Evolutionary conservation across 2,329 filamentous ascomycete genomes (phyloP), one percentile per base, ranked within the genome.

Genomic region (Claviceps arundinis): DNA sequence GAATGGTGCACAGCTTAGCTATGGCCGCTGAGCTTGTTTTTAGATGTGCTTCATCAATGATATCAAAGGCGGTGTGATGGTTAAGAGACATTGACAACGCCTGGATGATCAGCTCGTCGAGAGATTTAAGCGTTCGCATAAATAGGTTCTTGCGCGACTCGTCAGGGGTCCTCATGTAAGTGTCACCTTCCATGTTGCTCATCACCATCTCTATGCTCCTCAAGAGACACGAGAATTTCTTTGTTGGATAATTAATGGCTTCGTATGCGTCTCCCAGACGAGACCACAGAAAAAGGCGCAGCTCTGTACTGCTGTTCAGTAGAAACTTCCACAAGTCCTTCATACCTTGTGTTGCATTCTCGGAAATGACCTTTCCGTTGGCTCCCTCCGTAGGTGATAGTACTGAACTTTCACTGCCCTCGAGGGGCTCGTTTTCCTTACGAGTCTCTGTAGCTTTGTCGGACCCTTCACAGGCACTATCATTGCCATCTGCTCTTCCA

Each of bases 181-280:
- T 70, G 55, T 93, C 85, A 22, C 71, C 67, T 53, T 77, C 74
- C 38, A 81, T 68, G 55, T 81, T 77, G 19, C 72, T 73, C 3
- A 93, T 74, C 19, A 97, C 80, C 60, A 90, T 84, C 63, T 94
- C 88, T 47, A 97, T 87, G 58, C 87, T 88, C 58, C 86, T 84
- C 34, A 98, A 73, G 55, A 87, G 80, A 66, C 90, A 97, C 0
- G 87, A 94, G 34, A 96, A 81, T 14, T 93, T 83, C 65, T 95
- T 96, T 0, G 91, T 89, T 0, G 80, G 72, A 60, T 96, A 95
- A 7, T 86, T 80, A 55, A 98, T 95, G 7, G 78, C 80, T 50
- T 82, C 77, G 61, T 98, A 98, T 0, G 93, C 91, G 57, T 93
- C 86, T 40, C 88, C 84, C n/a, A 98, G 76, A 49, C 89, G 82